Percentiles rank a stretch among this genome's conserved stretches.
These are phyloP conservation scores for Spathaspora boniae DNA, from an alignment of 805 yeast species.

Conservation along the genomic window DNA sequence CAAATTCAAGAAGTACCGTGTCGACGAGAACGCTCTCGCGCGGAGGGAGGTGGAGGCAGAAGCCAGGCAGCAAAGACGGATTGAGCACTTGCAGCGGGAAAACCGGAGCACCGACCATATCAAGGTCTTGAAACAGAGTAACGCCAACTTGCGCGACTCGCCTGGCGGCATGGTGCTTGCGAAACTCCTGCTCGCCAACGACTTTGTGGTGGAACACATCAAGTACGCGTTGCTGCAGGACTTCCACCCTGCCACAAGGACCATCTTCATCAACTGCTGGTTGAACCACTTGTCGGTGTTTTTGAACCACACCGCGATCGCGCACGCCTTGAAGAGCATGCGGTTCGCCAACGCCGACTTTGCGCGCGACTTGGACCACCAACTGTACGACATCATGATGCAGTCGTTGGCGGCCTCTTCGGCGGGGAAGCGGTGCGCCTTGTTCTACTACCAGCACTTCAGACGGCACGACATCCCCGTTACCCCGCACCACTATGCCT, in stretches of 20 bases:
- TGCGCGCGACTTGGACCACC: conserved; percentile 18
- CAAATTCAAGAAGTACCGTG: conserved; percentile 24
- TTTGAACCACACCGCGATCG: conserved; percentile 33
- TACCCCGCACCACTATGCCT: conserved; percentile 16
- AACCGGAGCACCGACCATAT: no score
- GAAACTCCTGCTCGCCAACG: conserved; percentile 20
- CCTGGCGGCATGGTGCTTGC: conserved; percentile 31
- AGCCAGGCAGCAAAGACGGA: no score
- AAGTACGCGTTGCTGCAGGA: conserved; percentile 15
- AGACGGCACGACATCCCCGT: conserved; percentile 8
- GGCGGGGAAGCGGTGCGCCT: conserved; percentile 25
- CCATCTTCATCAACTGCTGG: conserved; percentile 32
- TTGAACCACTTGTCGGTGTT: conserved; percentile 31
- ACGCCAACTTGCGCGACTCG: conserved; percentile 22
- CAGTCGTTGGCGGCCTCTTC: conserved; percentile 24
- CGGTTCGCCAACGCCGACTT: conserved; percentile 15
- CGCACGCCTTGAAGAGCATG: conserved; percentile 17
- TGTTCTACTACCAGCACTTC: conserved; percentile 20
- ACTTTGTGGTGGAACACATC: conserved; percentile 22
- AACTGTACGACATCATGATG: conserved; percentile 29
- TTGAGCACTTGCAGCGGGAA: no score
- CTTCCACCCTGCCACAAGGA: conserved; percentile 15
- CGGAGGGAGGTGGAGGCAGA: background rate
- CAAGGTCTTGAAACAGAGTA: no score
- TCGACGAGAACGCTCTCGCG: conserved; percentile 16